Percentiles rank a stretch among this genome's conserved stretches.
Conservation (phyloP, 331 rosid species). For the Phaseolus coccineus region DNA sequence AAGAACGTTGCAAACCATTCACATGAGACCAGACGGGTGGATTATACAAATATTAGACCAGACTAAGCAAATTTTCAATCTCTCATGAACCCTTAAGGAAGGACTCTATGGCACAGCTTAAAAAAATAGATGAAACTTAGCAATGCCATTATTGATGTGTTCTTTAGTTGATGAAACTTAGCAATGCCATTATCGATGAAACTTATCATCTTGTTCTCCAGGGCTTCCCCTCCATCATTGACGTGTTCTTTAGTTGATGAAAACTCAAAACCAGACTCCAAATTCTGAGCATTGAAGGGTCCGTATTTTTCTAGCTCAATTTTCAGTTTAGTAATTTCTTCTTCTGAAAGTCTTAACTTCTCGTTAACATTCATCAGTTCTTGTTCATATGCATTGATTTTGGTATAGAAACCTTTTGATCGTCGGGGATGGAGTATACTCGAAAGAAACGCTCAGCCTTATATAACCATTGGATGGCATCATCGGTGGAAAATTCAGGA, state of each 20-base stretch:
- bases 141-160: conserved; percentile 4
- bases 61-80: conserved; percentile 19
- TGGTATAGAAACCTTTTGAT: conserved; percentile 50
- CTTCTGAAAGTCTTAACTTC: conserved; percentile 65
- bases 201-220: conserved; percentile 2
- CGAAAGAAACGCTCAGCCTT: too few relatives aligned
- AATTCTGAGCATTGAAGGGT: conserved; percentile 43
- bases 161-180: conserved; percentile 47
- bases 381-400: conserved; percentile 61
- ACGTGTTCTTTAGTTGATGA: conserved; percentile 8
- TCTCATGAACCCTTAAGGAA: conserved; percentile 9
- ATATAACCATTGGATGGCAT: too few relatives aligned
- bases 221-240: conserved; percentile 24
- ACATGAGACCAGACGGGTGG: conserved; percentile 4
- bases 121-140: not conserved
- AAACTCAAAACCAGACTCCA: conserved; percentile 29
- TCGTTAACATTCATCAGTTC: conserved; percentile 68
- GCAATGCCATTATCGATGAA: conserved; percentile 42
- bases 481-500: too few relatives aligned
- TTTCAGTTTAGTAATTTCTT: conserved; percentile 65
- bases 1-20: conserved; percentile 29
- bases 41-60: conserved; percentile 9
- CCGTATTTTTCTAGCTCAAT: conserved; percentile 55
- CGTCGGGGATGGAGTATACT: too few relatives aligned
- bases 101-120: conserved; percentile 1